Evolutionary conservation across 176 grass and related monocot species (phyloP), one percentile per base, ranked within the genome.

Genomic region (Oryza coarctata): DNA sequence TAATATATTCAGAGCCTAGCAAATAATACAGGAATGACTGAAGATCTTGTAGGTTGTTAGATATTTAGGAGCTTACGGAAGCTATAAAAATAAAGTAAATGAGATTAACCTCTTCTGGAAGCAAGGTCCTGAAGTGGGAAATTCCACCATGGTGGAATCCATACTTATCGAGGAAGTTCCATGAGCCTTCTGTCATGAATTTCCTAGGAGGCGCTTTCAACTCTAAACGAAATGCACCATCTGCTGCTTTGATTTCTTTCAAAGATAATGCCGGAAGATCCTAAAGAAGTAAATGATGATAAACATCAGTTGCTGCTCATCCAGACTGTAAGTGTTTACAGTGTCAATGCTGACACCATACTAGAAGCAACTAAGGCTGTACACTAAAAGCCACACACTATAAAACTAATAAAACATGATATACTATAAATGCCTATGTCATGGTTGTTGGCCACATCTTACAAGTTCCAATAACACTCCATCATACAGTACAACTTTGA

Each of bases 1-100:
- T 65, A 98, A 78, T 75, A 98, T 93, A 83, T 95, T 98, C 27
- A 95, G 78, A 77, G 75, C 92, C 93, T 98, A 87, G 74, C 28
- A 87, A 83, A 74, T 63, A 76, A 83, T 34, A 76, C 11, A 41
- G 29, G 36, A 81, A 85, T 65, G 15, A 75, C n/a, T 10, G n/a
- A 39, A 47, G 55, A 60, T 60, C 22, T 34, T 80, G 49, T 71
- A 12, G 3, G 12, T 71, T 85, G 38, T 58, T 70, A 40, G 10
- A 80, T 75, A 70, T 22, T 67, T 76, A 38, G 17, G 17, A 60
- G 22, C 35, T 70, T 36, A 72, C 7, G 33, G 13, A 86, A 44
- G 63, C 20, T 34, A 64, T n/a, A 65, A 52, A 55, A 63, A 70
- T 39, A 60, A 72, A 65, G 50, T 72, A 63, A 10, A 76, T 66